Evolutionary conservation across 305 asterid species (phyloP), one percentile per base, ranked within the genome.

Genomic region (Fraxinus dipetala): DNA sequence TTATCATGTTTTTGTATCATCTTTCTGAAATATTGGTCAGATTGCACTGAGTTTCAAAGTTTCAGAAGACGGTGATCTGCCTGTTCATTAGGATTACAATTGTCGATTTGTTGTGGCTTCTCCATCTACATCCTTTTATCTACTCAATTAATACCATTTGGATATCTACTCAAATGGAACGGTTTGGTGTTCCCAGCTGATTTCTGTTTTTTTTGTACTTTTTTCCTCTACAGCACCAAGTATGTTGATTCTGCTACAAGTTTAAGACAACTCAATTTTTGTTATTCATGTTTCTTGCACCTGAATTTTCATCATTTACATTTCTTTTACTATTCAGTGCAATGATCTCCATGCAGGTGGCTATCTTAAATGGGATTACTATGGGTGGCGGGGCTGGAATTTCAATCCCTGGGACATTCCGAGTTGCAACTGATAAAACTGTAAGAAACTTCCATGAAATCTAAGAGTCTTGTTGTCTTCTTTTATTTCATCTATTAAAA

Each of bases 381-480:
- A 94, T 96, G 98, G 99, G 99, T 85, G 99, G 99, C 72, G 99
- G 98, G 35, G 98, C 95, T 35, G 99, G 99, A 86, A 86, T 96
- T 84, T 93, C 99, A 56, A 91, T 94, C 78, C 98, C 99, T 18
- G 97, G 99, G 87, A 92, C 93, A 81, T 94, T 94, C 85, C 93
- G 96, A 65, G 90, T 96, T 83, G 98, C 98, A 75, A 93, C 99
- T 73, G 96, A 95, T 84, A 94, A 86, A 91, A 95, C 99, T 84
- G 99, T 95, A 93, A 61, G 94, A 77, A 72, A 83, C 54, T 65
- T 65, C 78, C 81, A 40, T 32, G 82, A 9, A 20, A 78, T 36
- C 40, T 72, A 34, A 65, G 65, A 11, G 18, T 81, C 81, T 24
- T 80, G 16, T 54, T 31, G 48, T 83, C 67, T 77, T 84, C 78